Evolutionary conservation across 768 basidiomycete species (phyloP), one percentile per base, ranked within the genome.

Genomic region (Panaeolus cyanescens): DNA sequence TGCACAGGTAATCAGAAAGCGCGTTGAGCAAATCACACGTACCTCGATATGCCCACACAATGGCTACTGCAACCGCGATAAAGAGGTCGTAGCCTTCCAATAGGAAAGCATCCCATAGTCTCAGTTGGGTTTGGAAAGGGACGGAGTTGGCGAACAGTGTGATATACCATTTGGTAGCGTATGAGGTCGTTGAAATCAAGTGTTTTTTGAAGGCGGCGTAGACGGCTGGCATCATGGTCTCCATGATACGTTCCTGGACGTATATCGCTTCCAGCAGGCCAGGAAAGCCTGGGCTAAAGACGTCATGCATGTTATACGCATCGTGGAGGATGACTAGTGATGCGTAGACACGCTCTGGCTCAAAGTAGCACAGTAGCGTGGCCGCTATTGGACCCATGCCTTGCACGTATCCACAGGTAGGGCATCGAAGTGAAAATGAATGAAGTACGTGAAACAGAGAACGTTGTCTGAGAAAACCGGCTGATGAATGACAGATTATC

Each of bases 101-200:
- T 50, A 97, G 78, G 70, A 97, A 92, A 10, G 85, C 93, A 71
- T 99, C 97, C 96, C 96, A 99, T 31, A 99, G 71, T 63, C 97
- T 83, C 28, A 99, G 77, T 77, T 98, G 95, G 53, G 91, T 94
- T 74, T 96, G 93, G 73, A 96, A 99, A 22, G 96, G 95, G 40
- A 99, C 90, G 0, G 93, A 92, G 71, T 96, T 97, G 55, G 95
- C 88, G 70, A 98, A 99, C 13, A 99, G 80, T 2, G 97, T 99
- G 74, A 99, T 99, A 72, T 98, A 99, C 97, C 97, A 99, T 75
- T 99, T 99, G 1, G 96, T 98, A 28, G 95, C 95, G 76, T 96
- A 99, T 19, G 93, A 87, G 30, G 95, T 96, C 12, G 94, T 95
- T 7, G 92, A 92, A 61, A 99, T 91, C 84, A 86, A 90, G 67